Evolutionary conservation across 805 yeast genomes (phyloP), one percentile per base, ranked within the genome.

Genomic region (Monosporozyma aquatica): DNA sequence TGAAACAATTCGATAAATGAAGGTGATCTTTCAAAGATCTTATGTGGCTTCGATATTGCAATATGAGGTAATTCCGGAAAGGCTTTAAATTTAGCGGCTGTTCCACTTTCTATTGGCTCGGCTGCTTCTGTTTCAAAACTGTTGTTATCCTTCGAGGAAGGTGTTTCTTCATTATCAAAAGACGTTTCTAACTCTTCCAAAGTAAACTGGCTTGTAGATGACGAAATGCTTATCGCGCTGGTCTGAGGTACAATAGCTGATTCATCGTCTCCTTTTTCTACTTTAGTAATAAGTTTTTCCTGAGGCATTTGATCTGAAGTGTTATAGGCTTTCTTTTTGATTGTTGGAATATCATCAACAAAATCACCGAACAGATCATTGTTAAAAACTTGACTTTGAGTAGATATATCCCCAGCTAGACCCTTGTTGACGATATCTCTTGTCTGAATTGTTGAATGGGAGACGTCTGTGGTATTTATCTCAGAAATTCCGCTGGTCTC

Each of bases 321-420:
- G 25, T 23, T 23, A 32, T 32, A n/a, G 13, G 10, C 14, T n/a
- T 18, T 24, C 20, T 35, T 38, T 26, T 40, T 34, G 7, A 15
- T 25, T 9, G 26, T 24, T 3, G 43, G 43, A 15, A 25, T 40
- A n/a, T 23, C 14, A n/a, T 40, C 43, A 5, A 33, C 40, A 20
- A 55, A 49, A 23, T 56, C 62, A 14, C 60, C 62, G 42, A 52
- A 61, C 7, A 58, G 44, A 32, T 61, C 65, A 33, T 52, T 55
- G 28, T 58, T 51, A 41, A 59, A 61, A 2, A 58, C 41, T 38
- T 48, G 47, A 32, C 56, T 53, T 34, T 55, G 59, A 9, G 37
- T 38, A 11, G 36, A n/a, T 18, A 18, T 24, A 33, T 27, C 30
- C 5, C 41, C 30, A 4, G 29, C 37, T 11, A 42, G n/a, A 14